phyloP scores from a whole-genome alignment of 495 filamentous ascomycete species.

The Hapsidospora chrysogenum region DNA sequence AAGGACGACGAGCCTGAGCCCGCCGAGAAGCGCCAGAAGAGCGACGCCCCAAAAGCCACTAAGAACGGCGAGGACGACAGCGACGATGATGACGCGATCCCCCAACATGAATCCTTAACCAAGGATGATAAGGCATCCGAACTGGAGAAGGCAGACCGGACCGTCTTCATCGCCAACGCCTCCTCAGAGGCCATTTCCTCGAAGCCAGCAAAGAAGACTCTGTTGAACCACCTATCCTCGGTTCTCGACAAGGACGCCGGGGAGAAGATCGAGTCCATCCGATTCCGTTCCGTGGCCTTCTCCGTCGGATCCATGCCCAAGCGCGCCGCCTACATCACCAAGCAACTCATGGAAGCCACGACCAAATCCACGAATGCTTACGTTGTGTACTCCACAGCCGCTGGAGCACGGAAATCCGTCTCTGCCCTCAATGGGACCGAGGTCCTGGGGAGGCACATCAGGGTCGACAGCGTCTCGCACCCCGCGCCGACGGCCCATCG shows the following conservation, averaged over 20 bases:
- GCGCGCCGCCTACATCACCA: constrained; percentile 73
- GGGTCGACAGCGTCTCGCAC: constrained; percentile 81
- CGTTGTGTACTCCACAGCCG: constrained; percentile 59
- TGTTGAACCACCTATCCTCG: constrained; percentile 47
- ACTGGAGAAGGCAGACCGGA: constrained; percentile 72
- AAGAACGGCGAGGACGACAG: constrained; percentile 13
- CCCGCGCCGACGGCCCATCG: constrained; percentile 66
- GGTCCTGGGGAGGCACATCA: constrained; percentile 74
- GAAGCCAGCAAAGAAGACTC: constrained; percentile 57
- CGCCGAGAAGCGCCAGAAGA: constrained; percentile 28
- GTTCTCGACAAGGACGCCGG: constrained; percentile 26
- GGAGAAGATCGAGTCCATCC: constrained; percentile 72
- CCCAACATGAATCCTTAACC: constrained; percentile 32
- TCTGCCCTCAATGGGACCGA: constrained; percentile 66
- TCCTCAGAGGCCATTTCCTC: constrained; percentile 67
- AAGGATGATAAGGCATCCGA: constrained; percentile 32
- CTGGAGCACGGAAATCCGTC: constrained; percentile 60
- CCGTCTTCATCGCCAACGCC: constrained; percentile 87
- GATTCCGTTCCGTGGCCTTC: constrained; percentile 87
- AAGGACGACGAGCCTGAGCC: constrained; percentile 22
- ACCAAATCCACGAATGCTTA: constrained; percentile 93
- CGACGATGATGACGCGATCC: constrained; percentile 14
- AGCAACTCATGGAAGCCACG: constrained; percentile 68
- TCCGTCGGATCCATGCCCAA: constrained; percentile 60
- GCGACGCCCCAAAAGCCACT: constrained; percentile 16